Percentiles rank a stretch among this genome's conserved stretches.
Evolutionary conservation across 306 rosid genomes (phyloP).

Genomic region (Prunus mume): DNA sequence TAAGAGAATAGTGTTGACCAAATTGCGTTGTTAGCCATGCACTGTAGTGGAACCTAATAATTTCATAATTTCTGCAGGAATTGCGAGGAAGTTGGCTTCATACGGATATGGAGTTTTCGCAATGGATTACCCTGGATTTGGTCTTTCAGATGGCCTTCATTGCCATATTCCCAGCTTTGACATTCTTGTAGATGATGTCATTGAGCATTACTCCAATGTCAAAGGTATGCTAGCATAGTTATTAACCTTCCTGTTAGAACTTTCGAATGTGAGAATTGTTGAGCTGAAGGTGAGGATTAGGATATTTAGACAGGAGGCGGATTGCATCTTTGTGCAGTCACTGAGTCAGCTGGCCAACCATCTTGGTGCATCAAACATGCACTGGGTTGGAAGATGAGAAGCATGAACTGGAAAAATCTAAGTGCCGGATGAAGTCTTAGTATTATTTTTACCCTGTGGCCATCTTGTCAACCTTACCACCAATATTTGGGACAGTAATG

Average conservation of each 20-base stretch:
- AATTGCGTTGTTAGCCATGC: neutral
- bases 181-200: conserved; percentile 67
- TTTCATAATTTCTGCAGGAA: conserved; percentile 45
- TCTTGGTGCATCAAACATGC: neutral
- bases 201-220: conserved; percentile 73
- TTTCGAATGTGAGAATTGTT: neutral
- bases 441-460: neutral
- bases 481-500: neutral
- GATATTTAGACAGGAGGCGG: neutral
- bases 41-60: neutral
- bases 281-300: neutral
- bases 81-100: conserved; percentile 75
- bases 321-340: neutral
- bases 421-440: neutral
- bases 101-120: conserved; percentile 83
- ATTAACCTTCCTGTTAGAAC: neutral
- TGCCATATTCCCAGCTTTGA: conserved; percentile 67
- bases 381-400: neutral
- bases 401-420: neutral
- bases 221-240: conserved; percentile 49
- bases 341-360: neutral
- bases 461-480: neutral
- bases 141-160: conserved; percentile 97
- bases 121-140: conserved; percentile 96
- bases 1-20: neutral